A percentile compares a stretch with the other conserved stretches of the same genome.
These are phyloP conservation scores for Lasiodiplodia sp. DNA, from an alignment of 2,329 filamentous ascomycete genomes.

Conservation along the genomic window DNA sequence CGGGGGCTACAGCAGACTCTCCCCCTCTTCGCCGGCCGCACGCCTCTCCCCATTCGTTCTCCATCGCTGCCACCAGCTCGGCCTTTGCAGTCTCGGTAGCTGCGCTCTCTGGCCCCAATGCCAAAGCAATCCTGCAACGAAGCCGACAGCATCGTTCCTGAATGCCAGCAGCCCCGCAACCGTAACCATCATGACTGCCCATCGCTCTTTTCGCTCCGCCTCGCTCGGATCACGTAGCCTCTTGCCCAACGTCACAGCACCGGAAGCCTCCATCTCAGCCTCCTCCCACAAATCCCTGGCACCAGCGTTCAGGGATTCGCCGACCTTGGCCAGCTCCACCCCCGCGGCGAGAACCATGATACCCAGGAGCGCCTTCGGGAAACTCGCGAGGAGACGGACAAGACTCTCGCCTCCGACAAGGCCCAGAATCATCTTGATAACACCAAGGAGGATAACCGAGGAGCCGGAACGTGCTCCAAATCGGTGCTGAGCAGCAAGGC, in stretches of 20 bases:
- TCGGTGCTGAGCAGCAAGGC: conserved; percentile 86
- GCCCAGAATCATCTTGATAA: conserved; percentile 77
- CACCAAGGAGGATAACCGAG: conserved; percentile 79
- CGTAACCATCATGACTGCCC: conserved; percentile 91
- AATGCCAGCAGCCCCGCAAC: conserved; percentile 83
- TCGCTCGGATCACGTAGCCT: conserved; percentile 65
- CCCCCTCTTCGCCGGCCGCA: conserved; percentile 6
- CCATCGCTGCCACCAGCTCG: conserved; percentile 15
- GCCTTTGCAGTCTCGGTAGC: conserved; percentile 5
- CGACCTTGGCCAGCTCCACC: conserved; percentile 84
- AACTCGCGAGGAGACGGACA: conserved; percentile 72
- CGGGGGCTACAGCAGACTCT: conserved; percentile 4
- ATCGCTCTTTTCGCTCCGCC: conserved; percentile 74
- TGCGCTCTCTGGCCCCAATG: conserved; percentile 67
- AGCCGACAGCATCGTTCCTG: conserved; percentile 88
- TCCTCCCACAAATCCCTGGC: conserved; percentile 64
- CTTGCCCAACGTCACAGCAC: conserved; percentile 42
- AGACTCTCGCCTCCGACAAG: conserved; percentile 74
- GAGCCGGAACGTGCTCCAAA: conserved; percentile 91
- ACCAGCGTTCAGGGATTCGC: conserved; percentile 80
- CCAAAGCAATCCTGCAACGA: conserved; percentile 80
- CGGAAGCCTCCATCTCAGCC: conserved; percentile 37
- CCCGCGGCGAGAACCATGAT: conserved; percentile 92
- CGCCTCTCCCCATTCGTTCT: not conserved
- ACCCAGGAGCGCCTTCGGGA: conserved; percentile 79